These are phyloP conservation scores for Debaryomyces maramus DNA, from an alignment of 805 yeast genomes.

Conservation along the genomic window DNA sequence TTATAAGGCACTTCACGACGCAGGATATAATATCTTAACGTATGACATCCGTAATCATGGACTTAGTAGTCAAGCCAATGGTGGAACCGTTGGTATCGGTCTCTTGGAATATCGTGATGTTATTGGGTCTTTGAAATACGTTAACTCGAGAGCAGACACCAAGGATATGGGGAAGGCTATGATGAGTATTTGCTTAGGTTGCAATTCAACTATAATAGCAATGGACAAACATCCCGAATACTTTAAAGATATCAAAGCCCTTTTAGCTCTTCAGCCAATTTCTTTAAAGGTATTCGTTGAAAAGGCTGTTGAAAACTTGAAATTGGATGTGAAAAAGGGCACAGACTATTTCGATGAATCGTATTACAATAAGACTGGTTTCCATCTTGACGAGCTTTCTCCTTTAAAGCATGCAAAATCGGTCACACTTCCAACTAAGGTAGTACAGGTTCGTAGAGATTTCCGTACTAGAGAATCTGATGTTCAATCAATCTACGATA, in stretches of 20 bases:
- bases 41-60: constrained; percentile 9
- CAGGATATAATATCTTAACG: constrained; percentile 6
- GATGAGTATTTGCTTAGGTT: constrained; percentile 7
- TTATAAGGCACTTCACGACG: constrained; percentile 6
- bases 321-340: background rate
- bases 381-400: constrained; percentile 1
- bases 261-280: constrained; percentile 7
- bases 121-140: constrained; percentile 7
- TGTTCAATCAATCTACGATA: constrained; percentile 7
- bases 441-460: constrained; percentile 6
- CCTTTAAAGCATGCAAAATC: constrained; percentile 3
- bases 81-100: constrained; percentile 3
- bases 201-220: constrained; percentile 7
- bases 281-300: constrained; percentile 2
- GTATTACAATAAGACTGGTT: background rate
- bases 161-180: constrained; percentile 6
- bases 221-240: constrained; percentile 5
- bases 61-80: constrained; percentile 7
- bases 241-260: constrained; percentile 6
- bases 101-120: constrained; percentile 8
- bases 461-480: constrained; percentile 3
- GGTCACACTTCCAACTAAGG: constrained; percentile 3
- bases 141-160: constrained; percentile 6
- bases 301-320: constrained; percentile 1
- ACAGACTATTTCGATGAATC: constrained; percentile 2